Percentiles rank a stretch among this genome's conserved stretches.
These are phyloP conservation scores for Ogataea paradorogensis DNA, from an alignment of 805 yeast species.

Conservation along the genomic window DNA sequence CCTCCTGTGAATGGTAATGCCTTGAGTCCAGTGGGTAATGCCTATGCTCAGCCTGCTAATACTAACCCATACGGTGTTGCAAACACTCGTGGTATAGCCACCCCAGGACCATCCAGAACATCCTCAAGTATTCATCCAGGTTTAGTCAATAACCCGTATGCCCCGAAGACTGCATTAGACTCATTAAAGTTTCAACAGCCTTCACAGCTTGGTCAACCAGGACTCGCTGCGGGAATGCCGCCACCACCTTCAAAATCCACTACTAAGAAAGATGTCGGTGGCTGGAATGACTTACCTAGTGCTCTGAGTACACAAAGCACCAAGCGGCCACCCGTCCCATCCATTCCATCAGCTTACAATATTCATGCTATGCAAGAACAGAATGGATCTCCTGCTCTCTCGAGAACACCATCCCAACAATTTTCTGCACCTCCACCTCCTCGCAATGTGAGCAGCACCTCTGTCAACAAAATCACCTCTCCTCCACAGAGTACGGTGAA, in stretches of 20 bases:
- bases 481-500: slow-evolving; percentile 8
- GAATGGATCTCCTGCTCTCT: slow-evolving; percentile 16
- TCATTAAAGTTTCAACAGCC: slow-evolving; percentile 28
- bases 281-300: slow-evolving; percentile 71
- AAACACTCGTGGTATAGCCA: slow-evolving; percentile 15
- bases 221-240: slow-evolving; percentile 15
- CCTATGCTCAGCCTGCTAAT: slow-evolving; percentile 18
- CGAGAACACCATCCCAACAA: slow-evolving; percentile 31
- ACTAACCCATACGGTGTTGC: slow-evolving; percentile 20
- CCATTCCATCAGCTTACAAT: slow-evolving; percentile 27
- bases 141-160: slow-evolving; percentile 30
- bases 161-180: slow-evolving; percentile 35
- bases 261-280: slow-evolving; percentile 51
- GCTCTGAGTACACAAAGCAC: slow-evolving; percentile 30
- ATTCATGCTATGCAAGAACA: slow-evolving; percentile 22
- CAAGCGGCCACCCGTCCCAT: slow-evolving; percentile 26
- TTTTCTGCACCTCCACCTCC: slow-evolving; percentile 33
- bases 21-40: neutral
- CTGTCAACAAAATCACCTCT: slow-evolving; percentile 17
- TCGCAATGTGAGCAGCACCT: slow-evolving; percentile 21
- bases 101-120: slow-evolving; percentile 8
- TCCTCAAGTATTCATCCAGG: slow-evolving; percentile 5
- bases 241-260: slow-evolving; percentile 27
- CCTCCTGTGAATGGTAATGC: slow-evolving; percentile 1
- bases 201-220: slow-evolving; percentile 14